These are phyloP conservation scores for Salix udensis DNA, from an alignment of 345 rosid genomes.

Conservation along the genomic window DNA sequence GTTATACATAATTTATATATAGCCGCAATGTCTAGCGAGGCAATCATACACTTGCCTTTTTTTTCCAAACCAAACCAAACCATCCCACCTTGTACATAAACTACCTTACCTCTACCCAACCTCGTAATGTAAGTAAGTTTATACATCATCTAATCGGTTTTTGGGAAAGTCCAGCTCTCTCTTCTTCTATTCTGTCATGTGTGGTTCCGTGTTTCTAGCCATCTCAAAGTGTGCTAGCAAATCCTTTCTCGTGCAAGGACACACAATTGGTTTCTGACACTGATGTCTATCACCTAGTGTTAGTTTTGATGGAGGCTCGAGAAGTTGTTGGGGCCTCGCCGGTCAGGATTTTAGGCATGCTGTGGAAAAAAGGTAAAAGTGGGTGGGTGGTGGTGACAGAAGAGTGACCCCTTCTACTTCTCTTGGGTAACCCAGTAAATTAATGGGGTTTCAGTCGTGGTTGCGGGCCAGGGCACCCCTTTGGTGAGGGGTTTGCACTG, in stretches of 20 bases:
- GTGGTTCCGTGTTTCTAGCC: neutral
- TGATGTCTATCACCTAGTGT: neutral
- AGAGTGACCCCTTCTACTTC: neutral
- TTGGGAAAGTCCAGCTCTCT: neutral
- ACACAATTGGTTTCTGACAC: neutral
- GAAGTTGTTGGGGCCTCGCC: neutral
- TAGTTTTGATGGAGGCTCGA: neutral
- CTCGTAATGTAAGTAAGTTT: conserved; percentile 8
- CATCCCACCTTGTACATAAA: conserved; percentile 18
- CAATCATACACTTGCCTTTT: conserved; percentile 3
- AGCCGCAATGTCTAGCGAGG: conserved; percentile 4
- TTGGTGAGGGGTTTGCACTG: neutral
- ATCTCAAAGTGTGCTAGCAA: neutral
- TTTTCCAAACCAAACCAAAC: neutral
- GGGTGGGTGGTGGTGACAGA: neutral
- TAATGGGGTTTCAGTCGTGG: neutral
- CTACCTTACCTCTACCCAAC: neutral
- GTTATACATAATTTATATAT: conserved; percentile 16
- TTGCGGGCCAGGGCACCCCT: neutral
- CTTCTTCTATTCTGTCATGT: neutral
- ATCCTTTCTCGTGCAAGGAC: neutral
- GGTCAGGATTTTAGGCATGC: neutral
- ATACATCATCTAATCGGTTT: conserved; percentile 9
- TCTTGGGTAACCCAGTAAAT: neutral
- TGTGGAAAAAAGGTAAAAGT: neutral